Conservation (phyloP, 108 stramenopile species). For the Nannochloropsis oceanica region DNA sequence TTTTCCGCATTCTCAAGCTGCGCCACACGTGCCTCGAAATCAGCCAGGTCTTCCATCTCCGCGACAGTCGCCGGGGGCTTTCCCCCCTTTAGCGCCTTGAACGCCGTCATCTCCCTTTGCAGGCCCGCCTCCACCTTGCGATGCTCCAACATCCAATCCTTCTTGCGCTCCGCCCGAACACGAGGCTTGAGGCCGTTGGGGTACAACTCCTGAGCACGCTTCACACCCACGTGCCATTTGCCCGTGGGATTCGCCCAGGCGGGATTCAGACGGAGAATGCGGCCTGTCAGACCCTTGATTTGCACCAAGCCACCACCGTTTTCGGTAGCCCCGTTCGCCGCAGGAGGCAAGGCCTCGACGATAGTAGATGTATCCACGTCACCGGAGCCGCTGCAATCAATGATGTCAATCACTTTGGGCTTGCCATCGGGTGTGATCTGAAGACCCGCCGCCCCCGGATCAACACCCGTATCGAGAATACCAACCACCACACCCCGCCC, state of each 20-base stretch:
- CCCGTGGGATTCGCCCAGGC: constrained; percentile 12
- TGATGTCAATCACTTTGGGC: constrained; percentile 58
- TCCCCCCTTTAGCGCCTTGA: constrained; percentile 8
- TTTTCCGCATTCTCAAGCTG: constrained; percentile 8
- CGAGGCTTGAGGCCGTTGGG: constrained; percentile 33
- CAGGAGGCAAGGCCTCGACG: constrained; percentile 1
- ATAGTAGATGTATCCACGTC: constrained; percentile 55
- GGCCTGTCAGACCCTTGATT: constrained; percentile 39
- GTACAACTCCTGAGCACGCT: constrained; percentile 49
- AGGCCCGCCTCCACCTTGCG: background rate
- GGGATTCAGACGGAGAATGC: constrained; percentile 26
- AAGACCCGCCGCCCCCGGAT: constrained; percentile 60
- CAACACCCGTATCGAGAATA: constrained; percentile 78
- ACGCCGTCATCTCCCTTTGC: background rate
- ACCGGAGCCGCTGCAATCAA: constrained; percentile 76
- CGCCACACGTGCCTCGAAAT: background rate
- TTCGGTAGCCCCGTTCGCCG: constrained; percentile 5
- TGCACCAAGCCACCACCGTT: background rate
- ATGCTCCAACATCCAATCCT: constrained; percentile 3
- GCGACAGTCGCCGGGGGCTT: background rate
- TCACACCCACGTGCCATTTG: constrained; percentile 41
- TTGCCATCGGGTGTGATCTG: constrained; percentile 42
- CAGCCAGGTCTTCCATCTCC: background rate
- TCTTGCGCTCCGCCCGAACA: constrained; percentile 40
- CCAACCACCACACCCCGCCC: constrained; percentile 60